A percentile compares a stretch with the other conserved stretches of the same genome.
phyloP scores from a whole-genome alignment of 768 basidiomycete genomes.

The Trichaptum fuscoviolaceum region DNA sequence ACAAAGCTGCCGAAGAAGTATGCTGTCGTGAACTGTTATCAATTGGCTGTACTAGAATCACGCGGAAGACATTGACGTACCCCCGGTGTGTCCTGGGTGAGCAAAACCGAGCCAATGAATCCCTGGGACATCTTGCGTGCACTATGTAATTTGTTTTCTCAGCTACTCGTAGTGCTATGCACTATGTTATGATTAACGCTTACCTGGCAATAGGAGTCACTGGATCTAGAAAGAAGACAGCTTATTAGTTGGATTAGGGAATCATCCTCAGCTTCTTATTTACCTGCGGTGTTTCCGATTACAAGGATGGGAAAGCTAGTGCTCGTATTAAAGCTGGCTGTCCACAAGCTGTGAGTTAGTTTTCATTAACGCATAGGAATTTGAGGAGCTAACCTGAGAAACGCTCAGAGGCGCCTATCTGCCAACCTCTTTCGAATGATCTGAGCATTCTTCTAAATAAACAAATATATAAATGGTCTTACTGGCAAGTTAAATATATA shows the following conservation, averaged over 20 bases:
- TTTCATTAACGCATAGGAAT: neutral
- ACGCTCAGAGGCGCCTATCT: neutral
- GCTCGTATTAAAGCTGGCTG: neutral
- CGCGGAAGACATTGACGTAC: neutral
- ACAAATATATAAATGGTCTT: neutral
- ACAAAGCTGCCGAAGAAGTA: constrained; percentile 27
- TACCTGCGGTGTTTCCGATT: constrained; percentile 1
- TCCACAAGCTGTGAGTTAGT: neutral
- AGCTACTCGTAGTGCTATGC: neutral
- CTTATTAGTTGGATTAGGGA: neutral
- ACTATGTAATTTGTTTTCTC: neutral
- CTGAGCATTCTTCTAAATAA: neutral
- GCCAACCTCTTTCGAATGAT: neutral
- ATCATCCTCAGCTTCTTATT: neutral
- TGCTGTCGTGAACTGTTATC: constrained; percentile 17
- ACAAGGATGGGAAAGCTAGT: neutral
- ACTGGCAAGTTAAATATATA: neutral
- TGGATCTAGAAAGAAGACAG: neutral
- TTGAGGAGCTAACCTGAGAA: neutral
- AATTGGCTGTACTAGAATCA: neutral
- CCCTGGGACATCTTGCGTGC: constrained; percentile 1
- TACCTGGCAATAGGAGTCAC: neutral
- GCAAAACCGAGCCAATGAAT: constrained; percentile 14
- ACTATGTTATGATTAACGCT: neutral
- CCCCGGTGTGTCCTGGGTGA: constrained; percentile 18